Base-by-base conservation (phyloP, 306 rosid species). In the Lupinus albus region DNA sequence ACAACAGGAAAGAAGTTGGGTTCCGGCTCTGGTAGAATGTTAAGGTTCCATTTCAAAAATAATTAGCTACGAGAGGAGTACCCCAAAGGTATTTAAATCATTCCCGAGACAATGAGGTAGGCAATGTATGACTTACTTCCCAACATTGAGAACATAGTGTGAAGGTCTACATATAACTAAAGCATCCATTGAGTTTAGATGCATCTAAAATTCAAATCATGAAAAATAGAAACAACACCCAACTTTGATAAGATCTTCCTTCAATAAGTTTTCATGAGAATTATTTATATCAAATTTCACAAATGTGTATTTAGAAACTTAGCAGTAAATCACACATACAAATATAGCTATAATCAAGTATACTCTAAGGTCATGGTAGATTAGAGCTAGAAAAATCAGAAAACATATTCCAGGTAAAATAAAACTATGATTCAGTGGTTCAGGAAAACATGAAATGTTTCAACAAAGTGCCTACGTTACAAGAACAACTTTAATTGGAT, bases 91-190 rank as follows among this genome's bases (percentile, higher is more conserved):
- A n/a, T n/a, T n/a, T n/a, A n/a, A n/a, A n/a, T n/a, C n/a, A n/a
- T n/a, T n/a, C n/a, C n/a, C n/a, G n/a, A n/a, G n/a, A n/a, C n/a
- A n/a, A n/a, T n/a, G n/a, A n/a, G n/a, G n/a, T n/a, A n/a, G n/a
- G n/a, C n/a, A n/a, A n/a, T n/a, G n/a, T n/a, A n/a, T n/a, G n/a
- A n/a, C n/a, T n/a, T n/a, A n/a, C n/a, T n/a, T n/a, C n/a, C n/a
- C n/a, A n/a, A n/a, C n/a, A n/a, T n/a, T n/a, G n/a, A 64, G 61
- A 62, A 69, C 48, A 55, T 21, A 68, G 44, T 8, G 48, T 51
- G 58, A 18, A 16, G 28, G 36, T 60, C 42, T 46, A 56, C 7
- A 57, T 11, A 60, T 13, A 51, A 51, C 32, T 38, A 49, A 61
- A 35, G 75, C 46, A 60, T 25, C 15, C 41, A 61, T 13, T 39